phyloP scores from a whole-genome alignment of 176 grass and related monocot genomes.

The Triticum urartu region DNA sequence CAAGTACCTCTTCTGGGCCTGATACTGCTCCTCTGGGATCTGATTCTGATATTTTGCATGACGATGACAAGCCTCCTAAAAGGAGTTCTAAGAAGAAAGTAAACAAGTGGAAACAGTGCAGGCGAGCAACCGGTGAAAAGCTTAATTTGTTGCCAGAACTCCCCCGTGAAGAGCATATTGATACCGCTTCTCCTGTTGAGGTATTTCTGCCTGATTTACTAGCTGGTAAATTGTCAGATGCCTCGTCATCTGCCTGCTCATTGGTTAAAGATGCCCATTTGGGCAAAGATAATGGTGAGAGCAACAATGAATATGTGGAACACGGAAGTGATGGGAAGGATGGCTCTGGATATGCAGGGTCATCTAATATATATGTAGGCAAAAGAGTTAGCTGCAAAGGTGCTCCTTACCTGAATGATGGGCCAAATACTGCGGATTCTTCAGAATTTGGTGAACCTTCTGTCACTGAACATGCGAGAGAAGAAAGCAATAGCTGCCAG shows the following conservation, averaged over 20 bases:
- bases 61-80: conserved; percentile 26
- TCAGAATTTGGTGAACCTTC: conserved; percentile 27
- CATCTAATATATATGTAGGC: not conserved
- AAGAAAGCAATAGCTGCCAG: conserved; percentile 31
- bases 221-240: conserved; percentile 28
- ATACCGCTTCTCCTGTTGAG: conserved; percentile 28
- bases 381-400: conserved; percentile 25
- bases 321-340: conserved; percentile 17
- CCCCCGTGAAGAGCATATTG: conserved; percentile 29
- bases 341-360: conserved; percentile 22
- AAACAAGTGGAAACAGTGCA: conserved; percentile 30
- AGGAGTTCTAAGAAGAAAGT: conserved; percentile 35
- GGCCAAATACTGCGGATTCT: conserved; percentile 6
- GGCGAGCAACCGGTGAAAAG: not conserved
- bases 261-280: conserved; percentile 23
- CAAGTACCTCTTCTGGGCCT: conserved; percentile 12
- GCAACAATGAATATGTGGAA: not conserved
- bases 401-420: conserved; percentile 23
- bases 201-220: conserved; percentile 23
- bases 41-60: conserved; percentile 40
- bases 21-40: conserved; percentile 20
- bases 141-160: conserved; percentile 32
- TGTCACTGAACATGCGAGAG: conserved; percentile 12
- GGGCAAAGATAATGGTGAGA: conserved; percentile 21
- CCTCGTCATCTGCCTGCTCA: conserved; percentile 22